Evolutionary conservation across 2,329 filamentous ascomycete species (phyloP).

Genomic region (Aspergillus fructus): DNA sequence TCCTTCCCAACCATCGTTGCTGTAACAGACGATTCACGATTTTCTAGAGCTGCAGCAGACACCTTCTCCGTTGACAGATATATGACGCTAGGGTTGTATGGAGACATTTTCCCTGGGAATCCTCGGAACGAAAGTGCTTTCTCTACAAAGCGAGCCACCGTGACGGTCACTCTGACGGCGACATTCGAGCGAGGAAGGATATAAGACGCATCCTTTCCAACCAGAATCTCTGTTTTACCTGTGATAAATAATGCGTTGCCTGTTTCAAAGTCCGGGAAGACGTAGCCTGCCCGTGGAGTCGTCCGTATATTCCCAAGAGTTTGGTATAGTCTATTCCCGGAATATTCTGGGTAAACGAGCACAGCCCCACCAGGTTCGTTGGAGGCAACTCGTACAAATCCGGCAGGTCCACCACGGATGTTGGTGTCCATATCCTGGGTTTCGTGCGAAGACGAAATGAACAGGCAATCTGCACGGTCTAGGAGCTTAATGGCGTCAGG

Average conservation of each 20-base stretch:
- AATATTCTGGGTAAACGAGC: conserved; percentile 79
- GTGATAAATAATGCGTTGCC: conserved; percentile 74
- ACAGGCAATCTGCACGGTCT: conserved; percentile 69
- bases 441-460: conserved; percentile 68
- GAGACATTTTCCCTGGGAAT: conserved; percentile 58
- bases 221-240: conserved; percentile 65
- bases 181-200: conserved; percentile 70
- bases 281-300: conserved; percentile 67
- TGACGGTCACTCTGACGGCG: conserved; percentile 66
- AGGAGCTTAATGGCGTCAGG: conserved; percentile 60
- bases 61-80: conserved; percentile 60
- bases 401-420: conserved; percentile 70
- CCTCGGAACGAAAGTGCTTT: conserved; percentile 69
- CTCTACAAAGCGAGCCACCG: conserved; percentile 61
- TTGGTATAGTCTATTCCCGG: conserved; percentile 81
- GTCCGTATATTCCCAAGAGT: conserved; percentile 73
- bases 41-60: conserved; percentile 13
- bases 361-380: conserved; percentile 50
- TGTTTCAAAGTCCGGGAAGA: conserved; percentile 71
- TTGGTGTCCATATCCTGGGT: conserved; percentile 74
- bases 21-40: conserved; percentile 26
- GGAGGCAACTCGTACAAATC: conserved; percentile 69
- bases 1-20: conserved; percentile 62
- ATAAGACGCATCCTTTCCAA: conserved; percentile 61
- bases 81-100: conserved; percentile 76